Conservation (phyloP, 2,329 filamentous ascomycete species). For the Sporothrix inflata region DNA sequence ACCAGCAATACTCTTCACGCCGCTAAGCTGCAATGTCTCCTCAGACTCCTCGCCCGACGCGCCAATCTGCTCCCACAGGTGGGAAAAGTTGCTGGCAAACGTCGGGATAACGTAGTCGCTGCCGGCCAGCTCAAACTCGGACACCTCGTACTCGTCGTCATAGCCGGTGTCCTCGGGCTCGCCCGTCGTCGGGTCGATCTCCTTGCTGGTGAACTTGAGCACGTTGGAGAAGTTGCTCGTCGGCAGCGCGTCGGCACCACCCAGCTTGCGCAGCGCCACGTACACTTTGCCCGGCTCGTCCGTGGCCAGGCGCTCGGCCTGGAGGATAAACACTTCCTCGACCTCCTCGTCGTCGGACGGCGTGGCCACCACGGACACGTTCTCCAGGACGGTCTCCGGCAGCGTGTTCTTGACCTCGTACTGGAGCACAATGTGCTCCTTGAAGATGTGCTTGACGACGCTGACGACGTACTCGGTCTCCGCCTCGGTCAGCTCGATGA, state of each 20-base stretch:
- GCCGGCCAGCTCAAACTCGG: slow-evolving; percentile 86
- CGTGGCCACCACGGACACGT: slow-evolving; percentile 80
- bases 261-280: slow-evolving; percentile 86
- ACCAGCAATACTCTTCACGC: slow-evolving; percentile 92
- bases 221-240: slow-evolving; percentile 84
- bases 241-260: slow-evolving; percentile 76
- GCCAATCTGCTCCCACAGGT: slow-evolving; percentile 92
- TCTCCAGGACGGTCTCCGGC: slow-evolving; percentile 84
- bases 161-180: slow-evolving; percentile 92
- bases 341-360: slow-evolving; percentile 80
- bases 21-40: slow-evolving; percentile 86
- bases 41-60: slow-evolving; percentile 86
- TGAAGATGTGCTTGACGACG: slow-evolving; percentile 96
- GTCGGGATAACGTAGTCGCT: slow-evolving; percentile 93
- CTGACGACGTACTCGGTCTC: slow-evolving; percentile 97
- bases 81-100: slow-evolving; percentile 92
- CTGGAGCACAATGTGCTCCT: slow-evolving; percentile 92
- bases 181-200: slow-evolving; percentile 91
- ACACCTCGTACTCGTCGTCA: slow-evolving; percentile 96
- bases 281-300: slow-evolving; percentile 93
- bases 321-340: slow-evolving; percentile 93
- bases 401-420: slow-evolving; percentile 98
- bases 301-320: slow-evolving; percentile 77
- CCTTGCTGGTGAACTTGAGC: slow-evolving; percentile 96
- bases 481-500: slow-evolving; percentile 90